Base-by-base conservation (phyloP, 306 rosid species). In the Malus sieversii region DNA sequence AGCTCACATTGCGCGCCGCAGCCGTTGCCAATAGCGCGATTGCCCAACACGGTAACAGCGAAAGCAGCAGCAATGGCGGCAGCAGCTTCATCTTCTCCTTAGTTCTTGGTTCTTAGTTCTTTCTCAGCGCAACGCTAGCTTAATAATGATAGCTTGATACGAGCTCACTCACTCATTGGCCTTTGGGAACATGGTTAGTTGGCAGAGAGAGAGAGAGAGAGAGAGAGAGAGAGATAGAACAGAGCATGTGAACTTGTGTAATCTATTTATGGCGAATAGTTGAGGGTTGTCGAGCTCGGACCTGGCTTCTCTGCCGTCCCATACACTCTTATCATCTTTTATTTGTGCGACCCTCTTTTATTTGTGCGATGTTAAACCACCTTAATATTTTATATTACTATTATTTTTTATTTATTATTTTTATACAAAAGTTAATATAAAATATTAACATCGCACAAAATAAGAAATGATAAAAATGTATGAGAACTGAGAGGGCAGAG, bases 1-100 rank as follows among this genome's bases (percentile, higher is more conserved):
- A 93, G 67, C 85, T 91, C 1, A 93, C 98, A 80, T 91, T 93
- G 67, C 82, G 6, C 33, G 66, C 66, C 66, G 3, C 2, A 1
- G 35, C 66, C 66, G 14, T 75, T 23, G 32, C 80, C 5, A 63
- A 66, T 77, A 35, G 20, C 15, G 45, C 45, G 53, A 64, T 58
- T 25, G 77, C 5, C 14, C 52, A 58, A 63, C 77, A 55, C 22
- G 65, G 15, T 16, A 63, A 23, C 72, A 71, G 32, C 4, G 27
- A 35, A 53, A 76, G 53, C 44, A n/a, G 30, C 20, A n/a, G 7
- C 20, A 25, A 22, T 32, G 35, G 32, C 51, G 33, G 4, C 16
- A 5, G 27, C 12, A 22, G 32, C 76, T 72, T 72, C 75, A 55
- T 72, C 52, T 20, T 63, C 44, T 13, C 33, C 75, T 29, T 48